Base-by-base conservation (phyloP, 352 stramenopile species). In the Pythium graminicola region DNA sequence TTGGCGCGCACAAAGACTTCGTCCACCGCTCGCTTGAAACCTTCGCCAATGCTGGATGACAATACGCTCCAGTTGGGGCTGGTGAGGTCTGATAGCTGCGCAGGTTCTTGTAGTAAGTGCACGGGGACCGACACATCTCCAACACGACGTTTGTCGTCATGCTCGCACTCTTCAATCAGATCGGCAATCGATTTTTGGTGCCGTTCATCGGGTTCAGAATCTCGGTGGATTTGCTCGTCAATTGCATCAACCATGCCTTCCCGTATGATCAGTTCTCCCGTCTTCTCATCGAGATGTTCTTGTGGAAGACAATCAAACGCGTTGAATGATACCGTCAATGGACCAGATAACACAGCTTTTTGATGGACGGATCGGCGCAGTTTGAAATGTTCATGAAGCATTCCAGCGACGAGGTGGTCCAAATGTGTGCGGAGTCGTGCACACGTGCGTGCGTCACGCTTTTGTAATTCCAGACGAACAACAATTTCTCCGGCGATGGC, bases 301-400 rank as follows among this genome's bases (percentile, higher is more conserved):
- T 74, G 49, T 0, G 73, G 74, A 0, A 89, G 50, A 60, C 76
- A 87, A 17, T 62, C 49, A 41, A 89, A 89, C 28, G 67, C 66
- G 24, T 89, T 89, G 28, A 80, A 75, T 0, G 72, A 65, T 0
- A 81, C 62, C 19, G 44, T 63, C 9, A 86, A 42, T 8, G 72
- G 76, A 0, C 72, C 72, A 1, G 39, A 53, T 13, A 67, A 40
- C n/a, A 54, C 57, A 1, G 54, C 60, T 11, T 60, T 58, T 31
- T 66, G 53, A 24, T 62, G 57, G 10, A 58, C 54, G 3, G 57
- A 60, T 1, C 63, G 64, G 8, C 68, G 48, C 5, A 75, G 70
- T 19, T 52, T 71, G 57, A 91, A 91, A 36, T 91, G 76, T 32
- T 65, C 33, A 16, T 76, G 66, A 14, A 89, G 52, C 72, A 84